Conservation (phyloP, 2,329 filamentous ascomycete species). For the Xylaria hypoxylon region DNA sequence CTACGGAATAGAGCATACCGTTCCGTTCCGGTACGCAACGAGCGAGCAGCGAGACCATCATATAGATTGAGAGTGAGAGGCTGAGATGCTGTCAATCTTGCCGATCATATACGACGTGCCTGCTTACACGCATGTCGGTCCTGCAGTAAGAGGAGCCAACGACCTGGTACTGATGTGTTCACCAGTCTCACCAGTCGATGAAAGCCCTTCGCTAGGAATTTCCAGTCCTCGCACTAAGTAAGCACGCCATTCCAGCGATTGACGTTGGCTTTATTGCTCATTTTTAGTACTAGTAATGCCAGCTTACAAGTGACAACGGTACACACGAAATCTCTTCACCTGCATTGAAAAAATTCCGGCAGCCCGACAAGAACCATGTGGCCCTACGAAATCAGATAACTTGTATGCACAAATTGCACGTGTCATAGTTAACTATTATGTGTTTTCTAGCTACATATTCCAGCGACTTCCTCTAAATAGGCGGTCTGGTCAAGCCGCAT, state of each 20-base stretch:
- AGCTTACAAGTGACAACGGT: conserved; percentile 12
- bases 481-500: conserved; percentile 5
- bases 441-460: conserved; percentile 9
- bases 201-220: background rate
- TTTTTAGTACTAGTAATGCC: background rate
- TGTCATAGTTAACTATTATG: conserved; percentile 3
- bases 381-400: background rate
- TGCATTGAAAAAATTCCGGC: background rate
- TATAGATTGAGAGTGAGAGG: background rate
- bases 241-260: background rate
- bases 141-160: background rate
- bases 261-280: background rate
- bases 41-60: conserved; percentile 1
- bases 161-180: background rate
- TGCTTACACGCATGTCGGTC: background rate
- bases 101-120: background rate
- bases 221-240: background rate
- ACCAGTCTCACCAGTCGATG: background rate
- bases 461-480: background rate
- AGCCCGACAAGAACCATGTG: conserved; percentile 11
- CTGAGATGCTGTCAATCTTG: background rate
- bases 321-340: background rate
- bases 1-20: background rate
- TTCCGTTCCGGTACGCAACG: background rate
- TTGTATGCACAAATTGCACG: background rate